Evolutionary conservation across 2,329 filamentous ascomycete species (phyloP).

Genomic region (Fusarium illudens): DNA sequence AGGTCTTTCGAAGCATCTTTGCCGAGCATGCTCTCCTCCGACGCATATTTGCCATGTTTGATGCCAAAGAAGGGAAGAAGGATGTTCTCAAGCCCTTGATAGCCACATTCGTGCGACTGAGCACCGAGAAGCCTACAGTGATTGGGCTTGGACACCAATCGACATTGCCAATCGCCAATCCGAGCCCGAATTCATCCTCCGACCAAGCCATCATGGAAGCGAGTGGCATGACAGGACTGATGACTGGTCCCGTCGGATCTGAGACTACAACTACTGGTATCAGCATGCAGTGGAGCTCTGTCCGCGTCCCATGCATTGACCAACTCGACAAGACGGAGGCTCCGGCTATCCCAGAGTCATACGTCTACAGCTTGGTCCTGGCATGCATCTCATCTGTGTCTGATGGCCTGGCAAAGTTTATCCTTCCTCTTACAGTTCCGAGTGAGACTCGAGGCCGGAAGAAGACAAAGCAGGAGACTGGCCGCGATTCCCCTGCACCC

Average conservation of each 20-base stretch:
- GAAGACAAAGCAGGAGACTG: slow-evolving; percentile 55
- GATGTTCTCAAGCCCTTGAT: slow-evolving; percentile 83
- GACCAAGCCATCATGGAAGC: slow-evolving; percentile 92
- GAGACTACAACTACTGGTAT: slow-evolving; percentile 79
- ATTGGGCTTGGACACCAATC: slow-evolving; percentile 93
- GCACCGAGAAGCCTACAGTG: slow-evolving; percentile 86
- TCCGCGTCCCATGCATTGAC: slow-evolving; percentile 89
- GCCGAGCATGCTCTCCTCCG: slow-evolving; percentile 80
- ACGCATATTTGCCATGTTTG: slow-evolving; percentile 82
- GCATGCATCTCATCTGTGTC: slow-evolving; percentile 90
- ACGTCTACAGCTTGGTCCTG: slow-evolving; percentile 88
- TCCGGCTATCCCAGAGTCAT: slow-evolving; percentile 86
- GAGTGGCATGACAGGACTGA: slow-evolving; percentile 86
- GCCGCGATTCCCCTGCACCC: slow-evolving; percentile 54
- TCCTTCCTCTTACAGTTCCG: slow-evolving; percentile 88
- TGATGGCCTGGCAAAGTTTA: slow-evolving; percentile 91
- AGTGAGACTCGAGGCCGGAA: slow-evolving; percentile 68
- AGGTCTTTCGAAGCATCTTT: slow-evolving; percentile 87
- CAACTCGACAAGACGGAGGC: slow-evolving; percentile 92
- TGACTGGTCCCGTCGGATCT: slow-evolving; percentile 74
- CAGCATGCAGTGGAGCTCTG: slow-evolving; percentile 88
- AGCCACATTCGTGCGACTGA: slow-evolving; percentile 88
- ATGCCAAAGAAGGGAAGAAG: slow-evolving; percentile 75
- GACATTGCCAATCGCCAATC: slow-evolving; percentile 74
- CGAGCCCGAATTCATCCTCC: slow-evolving; percentile 64